Conservation (phyloP, 1,139 yeast species). For the Trichomonascaceae sp. region DNA sequence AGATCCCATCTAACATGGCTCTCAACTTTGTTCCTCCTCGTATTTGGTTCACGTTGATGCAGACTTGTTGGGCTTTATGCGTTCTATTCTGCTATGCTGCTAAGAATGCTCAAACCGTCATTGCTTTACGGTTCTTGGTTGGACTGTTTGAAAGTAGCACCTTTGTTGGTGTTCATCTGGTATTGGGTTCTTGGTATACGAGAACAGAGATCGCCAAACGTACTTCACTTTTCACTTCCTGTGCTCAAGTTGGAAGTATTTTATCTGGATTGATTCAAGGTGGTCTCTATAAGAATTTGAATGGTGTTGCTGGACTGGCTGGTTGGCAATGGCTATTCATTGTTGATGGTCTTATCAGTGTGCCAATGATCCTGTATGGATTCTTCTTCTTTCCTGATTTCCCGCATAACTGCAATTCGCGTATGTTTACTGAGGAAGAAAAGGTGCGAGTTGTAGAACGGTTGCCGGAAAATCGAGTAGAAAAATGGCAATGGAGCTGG, state of each 20-base stretch:
- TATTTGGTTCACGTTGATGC: constrained; percentile 52
- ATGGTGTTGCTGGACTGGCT: constrained; percentile 44
- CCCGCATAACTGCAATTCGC: constrained; percentile 36
- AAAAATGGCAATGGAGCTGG: constrained; percentile 9
- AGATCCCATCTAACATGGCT: constrained; percentile 38
- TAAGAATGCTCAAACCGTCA: constrained; percentile 42
- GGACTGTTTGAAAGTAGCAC: constrained; percentile 60
- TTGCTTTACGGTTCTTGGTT: constrained; percentile 53
- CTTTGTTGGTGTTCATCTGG: constrained; percentile 54
- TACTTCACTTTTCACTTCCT: constrained; percentile 54
- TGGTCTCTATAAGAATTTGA: constrained; percentile 44
- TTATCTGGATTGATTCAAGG: constrained; percentile 62
- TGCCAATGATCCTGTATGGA: constrained; percentile 58
- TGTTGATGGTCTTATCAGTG: constrained; percentile 57
- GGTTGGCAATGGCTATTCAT: constrained; percentile 77
- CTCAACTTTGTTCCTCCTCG: constrained; percentile 45
- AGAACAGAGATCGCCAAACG: constrained; percentile 55
- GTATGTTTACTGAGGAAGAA: constrained; percentile 16
- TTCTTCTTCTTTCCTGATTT: constrained; percentile 63
- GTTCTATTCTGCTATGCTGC: constrained; percentile 52
- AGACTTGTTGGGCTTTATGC: constrained; percentile 59
- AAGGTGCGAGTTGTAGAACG: constrained; percentile 10
- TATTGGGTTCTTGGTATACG: constrained; percentile 58
- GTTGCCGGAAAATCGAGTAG: not conserved
- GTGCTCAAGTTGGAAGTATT: constrained; percentile 55